A percentile compares a stretch with the other conserved stretches of the same genome.
Evolutionary conservation across 352 stramenopile species (phyloP).

Genomic region (Globisporangium iwayamae): DNA sequence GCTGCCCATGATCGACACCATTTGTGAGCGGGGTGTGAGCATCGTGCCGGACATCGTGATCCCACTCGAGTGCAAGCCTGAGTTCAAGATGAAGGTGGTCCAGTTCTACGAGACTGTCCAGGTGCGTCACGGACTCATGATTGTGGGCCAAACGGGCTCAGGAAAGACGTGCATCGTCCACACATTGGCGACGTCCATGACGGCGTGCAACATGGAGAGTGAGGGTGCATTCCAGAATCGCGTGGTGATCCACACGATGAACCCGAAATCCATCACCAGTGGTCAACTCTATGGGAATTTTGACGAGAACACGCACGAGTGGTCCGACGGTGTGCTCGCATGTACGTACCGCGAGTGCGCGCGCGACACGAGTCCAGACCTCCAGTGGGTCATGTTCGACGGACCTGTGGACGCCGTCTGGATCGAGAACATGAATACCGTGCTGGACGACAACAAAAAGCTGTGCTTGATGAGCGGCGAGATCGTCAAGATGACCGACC

Average conservation of each 20-base stretch:
- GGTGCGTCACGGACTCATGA: slow-evolving; percentile 95
- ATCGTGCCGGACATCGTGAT: slow-evolving; percentile 58
- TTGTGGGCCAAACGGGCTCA: slow-evolving; percentile 91
- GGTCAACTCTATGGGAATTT: slow-evolving; percentile 94
- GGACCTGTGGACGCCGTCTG: slow-evolving; percentile 92
- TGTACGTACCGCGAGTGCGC: slow-evolving; percentile 93
- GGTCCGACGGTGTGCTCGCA: slow-evolving; percentile 92
- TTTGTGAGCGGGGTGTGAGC: slow-evolving; percentile 61
- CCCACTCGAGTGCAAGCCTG: slow-evolving; percentile 70
- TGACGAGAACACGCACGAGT: slow-evolving; percentile 93
- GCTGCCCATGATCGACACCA: slow-evolving; percentile 77
- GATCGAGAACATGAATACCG: slow-evolving; percentile 97
- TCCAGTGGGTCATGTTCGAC: slow-evolving; percentile 95
- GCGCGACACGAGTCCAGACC: slow-evolving; percentile 68
- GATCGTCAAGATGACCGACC: slow-evolving; percentile 93
- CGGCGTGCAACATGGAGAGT: slow-evolving; percentile 54
- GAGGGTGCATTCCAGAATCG: slow-evolving; percentile 53
- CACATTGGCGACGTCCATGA: slow-evolving; percentile 76
- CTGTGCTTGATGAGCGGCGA: slow-evolving; percentile 93
- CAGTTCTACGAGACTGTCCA: slow-evolving; percentile 96
- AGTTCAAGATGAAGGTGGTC: slow-evolving; percentile 89
- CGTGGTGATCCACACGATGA: slow-evolving; percentile 89
- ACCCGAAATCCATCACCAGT: slow-evolving; percentile 94
- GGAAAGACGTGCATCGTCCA: slow-evolving; percentile 94
- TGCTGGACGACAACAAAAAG: slow-evolving; percentile 93